Evolutionary conservation across 495 filamentous ascomycete genomes (phyloP).

Genomic region (Lichenothelia convexa): DNA sequence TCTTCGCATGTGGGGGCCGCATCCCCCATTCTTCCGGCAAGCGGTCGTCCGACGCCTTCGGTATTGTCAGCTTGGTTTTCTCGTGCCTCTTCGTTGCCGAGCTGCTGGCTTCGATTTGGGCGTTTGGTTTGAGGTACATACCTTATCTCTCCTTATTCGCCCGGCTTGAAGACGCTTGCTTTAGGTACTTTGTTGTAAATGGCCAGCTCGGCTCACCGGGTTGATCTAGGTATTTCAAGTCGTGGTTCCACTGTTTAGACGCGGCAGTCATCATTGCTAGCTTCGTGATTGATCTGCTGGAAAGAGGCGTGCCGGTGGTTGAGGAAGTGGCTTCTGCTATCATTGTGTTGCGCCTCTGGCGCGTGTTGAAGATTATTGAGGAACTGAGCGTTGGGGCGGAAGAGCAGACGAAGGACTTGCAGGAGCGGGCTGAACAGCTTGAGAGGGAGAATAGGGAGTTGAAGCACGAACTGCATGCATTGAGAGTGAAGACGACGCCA

Average conservation of each 20-base stretch:
- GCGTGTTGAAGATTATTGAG: slow-evolving; percentile 41
- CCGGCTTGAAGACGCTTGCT: slow-evolving; percentile 1
- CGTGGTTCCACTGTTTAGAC: slow-evolving; percentile 45
- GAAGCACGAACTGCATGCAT: slow-evolving; percentile 1
- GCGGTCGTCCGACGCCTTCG: slow-evolving; percentile 24
- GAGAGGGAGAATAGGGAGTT: slow-evolving; percentile 9
- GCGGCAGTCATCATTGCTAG: slow-evolving; percentile 39
- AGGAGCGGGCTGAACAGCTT: slow-evolving; percentile 6
- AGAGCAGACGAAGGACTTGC: slow-evolving; percentile 9
- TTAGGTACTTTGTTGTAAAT: neutral
- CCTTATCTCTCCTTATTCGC: too few relatives aligned
- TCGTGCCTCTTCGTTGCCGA: slow-evolving; percentile 43
- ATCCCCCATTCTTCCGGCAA: slow-evolving; percentile 19
- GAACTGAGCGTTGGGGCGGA: slow-evolving; percentile 11
- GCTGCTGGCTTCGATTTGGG: slow-evolving; percentile 34
- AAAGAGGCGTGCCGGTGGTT: slow-evolving; percentile 35
- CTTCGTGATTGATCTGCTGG: slow-evolving; percentile 38
- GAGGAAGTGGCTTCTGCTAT: slow-evolving; percentile 45
- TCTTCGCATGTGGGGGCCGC: slow-evolving; percentile 37
- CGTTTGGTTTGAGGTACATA: slow-evolving; percentile 36
- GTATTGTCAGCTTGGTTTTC: slow-evolving; percentile 30
- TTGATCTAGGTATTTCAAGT: slow-evolving; percentile 35
- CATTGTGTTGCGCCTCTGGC: slow-evolving; percentile 45
- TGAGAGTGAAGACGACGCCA: neutral
- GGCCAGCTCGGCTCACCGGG: neutral